Evolutionary conservation across 2,329 filamentous ascomycete species (phyloP).

Genomic region (Botrytis pseudocinerea): DNA sequence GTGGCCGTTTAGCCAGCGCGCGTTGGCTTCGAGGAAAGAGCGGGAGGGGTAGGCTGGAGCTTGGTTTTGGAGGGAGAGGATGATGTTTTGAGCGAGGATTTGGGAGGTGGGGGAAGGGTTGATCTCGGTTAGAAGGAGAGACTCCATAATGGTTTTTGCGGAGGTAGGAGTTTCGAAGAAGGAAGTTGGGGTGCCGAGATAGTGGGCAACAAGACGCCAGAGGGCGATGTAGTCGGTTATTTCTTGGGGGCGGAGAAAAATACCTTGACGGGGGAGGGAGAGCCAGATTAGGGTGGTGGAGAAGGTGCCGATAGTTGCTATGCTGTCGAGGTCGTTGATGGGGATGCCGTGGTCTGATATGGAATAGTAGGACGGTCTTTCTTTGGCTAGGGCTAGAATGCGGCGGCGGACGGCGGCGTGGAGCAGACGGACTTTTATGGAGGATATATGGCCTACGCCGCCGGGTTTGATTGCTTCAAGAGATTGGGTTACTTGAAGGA

Average conservation of each 20-base stretch:
- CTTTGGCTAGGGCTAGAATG: conserved; percentile 59
- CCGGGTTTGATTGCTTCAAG: conserved; percentile 66
- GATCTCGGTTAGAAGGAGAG: conserved; percentile 65
- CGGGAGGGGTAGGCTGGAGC: conserved; percentile 66
- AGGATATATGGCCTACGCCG: conserved; percentile 64
- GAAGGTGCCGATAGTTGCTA: conserved; percentile 72
- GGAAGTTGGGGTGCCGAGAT: conserved; percentile 67
- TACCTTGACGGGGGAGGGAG: conserved; percentile 70
- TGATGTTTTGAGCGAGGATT: conserved; percentile 73
- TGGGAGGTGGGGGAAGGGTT: conserved; percentile 62
- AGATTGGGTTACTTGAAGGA: conserved; percentile 68
- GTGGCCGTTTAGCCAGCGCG: conserved; percentile 69
- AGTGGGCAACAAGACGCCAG: conserved; percentile 72
- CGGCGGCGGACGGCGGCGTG: conserved; percentile 67
- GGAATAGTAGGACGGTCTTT: conserved; percentile 62
- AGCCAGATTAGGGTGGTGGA: conserved; percentile 67
- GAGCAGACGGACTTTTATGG: conserved; percentile 67
- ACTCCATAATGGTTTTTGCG: conserved; percentile 66
- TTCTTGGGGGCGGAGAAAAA: conserved; percentile 63
- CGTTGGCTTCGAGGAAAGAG: conserved; percentile 67
- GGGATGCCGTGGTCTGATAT: conserved; percentile 60
- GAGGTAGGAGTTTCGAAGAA: conserved; percentile 57
- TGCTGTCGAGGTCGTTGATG: conserved; percentile 74
- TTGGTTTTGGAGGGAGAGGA: conserved; percentile 64
- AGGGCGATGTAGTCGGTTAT: conserved; percentile 70